phyloP scores from a whole-genome alignment of 1,284 basidiomycete species.

The Earliella scabrosa region DNA sequence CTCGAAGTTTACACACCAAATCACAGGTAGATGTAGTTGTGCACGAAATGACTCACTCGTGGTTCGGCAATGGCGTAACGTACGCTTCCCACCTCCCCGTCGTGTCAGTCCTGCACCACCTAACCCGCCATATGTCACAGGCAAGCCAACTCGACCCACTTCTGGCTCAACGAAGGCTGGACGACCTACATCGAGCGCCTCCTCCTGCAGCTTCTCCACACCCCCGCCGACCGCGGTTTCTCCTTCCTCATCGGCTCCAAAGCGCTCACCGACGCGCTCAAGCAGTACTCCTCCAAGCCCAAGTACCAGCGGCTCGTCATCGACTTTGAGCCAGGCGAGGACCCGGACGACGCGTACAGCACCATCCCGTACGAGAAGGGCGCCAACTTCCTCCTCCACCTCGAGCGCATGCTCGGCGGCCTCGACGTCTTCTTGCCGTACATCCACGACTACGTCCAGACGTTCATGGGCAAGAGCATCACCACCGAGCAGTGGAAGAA shows the following conservation, averaged over 20 bases:
- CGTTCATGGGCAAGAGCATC: constrained; percentile 83
- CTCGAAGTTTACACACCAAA: neutral
- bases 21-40: constrained; percentile 73
- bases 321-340: constrained; percentile 83
- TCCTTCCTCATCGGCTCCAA: constrained; percentile 68
- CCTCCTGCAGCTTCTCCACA: constrained; percentile 75
- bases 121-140: constrained; percentile 37
- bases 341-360: constrained; percentile 84
- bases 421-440: constrained; percentile 87
- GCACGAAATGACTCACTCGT: constrained; percentile 80
- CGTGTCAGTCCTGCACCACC: neutral
- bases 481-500: constrained; percentile 88
- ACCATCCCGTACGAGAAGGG: constrained; percentile 79
- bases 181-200: constrained; percentile 94
- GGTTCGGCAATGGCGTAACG: constrained; percentile 89
- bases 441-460: constrained; percentile 79
- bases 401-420: constrained; percentile 86
- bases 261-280: constrained; percentile 74
- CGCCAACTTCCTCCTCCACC: constrained; percentile 70
- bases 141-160: constrained; percentile 74
- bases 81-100: constrained; percentile 36
- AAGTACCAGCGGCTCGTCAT: constrained; percentile 89
- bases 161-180: constrained; percentile 96
- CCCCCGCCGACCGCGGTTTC: constrained; percentile 83
- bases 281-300: constrained; percentile 59